Evolutionary conservation across 1,284 basidiomycete genomes (phyloP).

Genomic region (Phlebopus sp.): DNA sequence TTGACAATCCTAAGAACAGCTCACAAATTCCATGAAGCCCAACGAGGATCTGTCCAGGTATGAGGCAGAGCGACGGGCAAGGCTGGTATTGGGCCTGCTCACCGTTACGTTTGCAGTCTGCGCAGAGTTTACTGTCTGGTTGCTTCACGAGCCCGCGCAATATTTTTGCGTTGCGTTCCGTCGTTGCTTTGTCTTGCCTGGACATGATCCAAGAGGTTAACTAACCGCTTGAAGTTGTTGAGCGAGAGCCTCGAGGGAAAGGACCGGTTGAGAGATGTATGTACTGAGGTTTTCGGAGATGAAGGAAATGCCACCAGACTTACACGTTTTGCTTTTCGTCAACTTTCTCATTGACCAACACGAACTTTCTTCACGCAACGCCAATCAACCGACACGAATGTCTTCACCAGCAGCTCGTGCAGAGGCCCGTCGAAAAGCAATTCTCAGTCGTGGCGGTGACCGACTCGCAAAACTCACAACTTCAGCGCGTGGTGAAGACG

Average conservation of each 20-base stretch:
- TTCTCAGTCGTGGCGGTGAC: conserved; percentile 65
- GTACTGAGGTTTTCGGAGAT: conserved; percentile 4
- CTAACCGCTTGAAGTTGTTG: background rate
- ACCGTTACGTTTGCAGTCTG: conserved; percentile 94
- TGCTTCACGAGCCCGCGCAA: conserved; percentile 83
- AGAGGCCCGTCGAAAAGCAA: conserved; percentile 72
- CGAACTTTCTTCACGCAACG: background rate
- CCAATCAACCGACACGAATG: conserved; percentile 16
- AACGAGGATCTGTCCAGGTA: conserved; percentile 78
- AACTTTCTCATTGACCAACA: conserved; percentile 1
- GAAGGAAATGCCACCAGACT: background rate
- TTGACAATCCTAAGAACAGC: conserved; percentile 24
- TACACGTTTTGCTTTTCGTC: conserved; percentile 15
- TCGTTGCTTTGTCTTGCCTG: conserved; percentile 79
- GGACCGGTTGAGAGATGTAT: background rate
- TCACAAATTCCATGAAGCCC: conserved; percentile 97
- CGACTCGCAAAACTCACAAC: conserved; percentile 72
- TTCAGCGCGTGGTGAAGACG: conserved; percentile 70
- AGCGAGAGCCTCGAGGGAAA: background rate
- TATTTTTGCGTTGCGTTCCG: conserved; percentile 72
- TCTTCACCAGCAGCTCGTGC: conserved; percentile 54
- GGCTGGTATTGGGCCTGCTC: conserved; percentile 22
- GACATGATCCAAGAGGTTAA: conserved; percentile 48
- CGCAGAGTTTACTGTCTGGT: conserved; percentile 92
- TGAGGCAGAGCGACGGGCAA: conserved; percentile 6